Base-by-base conservation (phyloP, 1,284 basidiomycete species). In the Microbotryomycetes sp. region DNA sequence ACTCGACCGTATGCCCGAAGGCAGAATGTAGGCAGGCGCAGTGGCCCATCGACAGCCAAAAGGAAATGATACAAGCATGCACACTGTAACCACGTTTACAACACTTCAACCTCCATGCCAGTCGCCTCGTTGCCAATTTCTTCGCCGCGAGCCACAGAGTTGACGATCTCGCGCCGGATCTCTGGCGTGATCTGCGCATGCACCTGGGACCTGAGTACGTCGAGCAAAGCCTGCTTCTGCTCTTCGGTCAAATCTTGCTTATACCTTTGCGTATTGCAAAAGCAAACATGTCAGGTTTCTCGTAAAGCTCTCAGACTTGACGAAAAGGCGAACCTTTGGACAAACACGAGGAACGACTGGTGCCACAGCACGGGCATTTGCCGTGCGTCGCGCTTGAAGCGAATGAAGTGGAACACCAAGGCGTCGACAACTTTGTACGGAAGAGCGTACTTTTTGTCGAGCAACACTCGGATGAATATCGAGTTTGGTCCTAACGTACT, bases 351-450 rank as follows among this genome's bases (percentile, higher is more conserved):
- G 62, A 98, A 80, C 74, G 89, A 91, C 78, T 99, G 96, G 75
- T 99, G 92, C 96, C 96, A 99, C 15, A 99, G 80, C 13, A 98
- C 96, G 6, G 96, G 96, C 60, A 96, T 80, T 74, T 86, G 85
- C 61, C 78, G 74, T 24, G 76, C 75, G 16, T 78, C 78, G 21
- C 75, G 73, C 65, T 86, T 85, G 58, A 97, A 85, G 41, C 91
- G 86, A 71, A 98, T 89, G 75, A 93, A 99, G 78, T 99, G 96
- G 81, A 96, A 97, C 16, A 98, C 92, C 59, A 99, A 83, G 3
- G 90, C 88, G 73, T 99, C 96, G 60, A 99, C 85, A 26, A 97
- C 94, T 79, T 98, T 97, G 81, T 94, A 99, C 0, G 96, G 96
- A 41, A 99, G 79, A 57, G 96, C 91, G 74, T 96, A 91, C 76